phyloP scores from a whole-genome alignment of 805 yeast species.

The Lachancea nothofagi region DNA sequence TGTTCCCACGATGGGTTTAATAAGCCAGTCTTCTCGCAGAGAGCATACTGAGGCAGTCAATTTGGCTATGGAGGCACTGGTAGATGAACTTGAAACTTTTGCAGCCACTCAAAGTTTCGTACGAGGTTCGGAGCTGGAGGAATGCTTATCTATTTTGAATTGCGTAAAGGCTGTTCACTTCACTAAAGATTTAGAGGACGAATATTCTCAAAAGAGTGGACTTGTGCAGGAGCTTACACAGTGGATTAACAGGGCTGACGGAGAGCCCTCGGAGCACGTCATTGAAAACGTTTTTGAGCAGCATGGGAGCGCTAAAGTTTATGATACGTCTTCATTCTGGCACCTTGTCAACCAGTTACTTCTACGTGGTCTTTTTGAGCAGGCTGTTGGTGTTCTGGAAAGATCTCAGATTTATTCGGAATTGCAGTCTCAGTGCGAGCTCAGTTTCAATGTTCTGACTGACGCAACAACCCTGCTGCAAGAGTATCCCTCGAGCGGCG shows the following conservation, averaged over 20 bases:
- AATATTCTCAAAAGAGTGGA: constrained; percentile 2
- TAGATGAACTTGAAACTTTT: constrained; percentile 32
- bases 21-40: constrained; percentile 30
- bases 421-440: constrained; percentile 21
- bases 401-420: constrained; percentile 20
- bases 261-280: constrained; percentile 52
- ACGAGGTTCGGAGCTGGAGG: constrained; percentile 38
- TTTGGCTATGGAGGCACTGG: constrained; percentile 32
- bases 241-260: constrained; percentile 70
- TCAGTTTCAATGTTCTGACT: constrained; percentile 27
- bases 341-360: constrained; percentile 50
- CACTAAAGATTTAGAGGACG: constrained; percentile 18
- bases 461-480: constrained; percentile 33
- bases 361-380: constrained; percentile 54
- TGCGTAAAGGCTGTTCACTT: constrained; percentile 49
- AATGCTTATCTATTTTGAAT: constrained; percentile 47
- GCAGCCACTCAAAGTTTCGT: constrained; percentile 29
- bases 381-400: constrained; percentile 40
- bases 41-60: constrained; percentile 37
- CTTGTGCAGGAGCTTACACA: constrained; percentile 40
- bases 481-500: constrained; percentile 34
- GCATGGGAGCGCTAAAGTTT: constrained; percentile 42
- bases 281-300: constrained; percentile 40
- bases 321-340: constrained; percentile 50
- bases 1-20: constrained; percentile 37